Evolutionary conservation across 2,329 filamentous ascomycete genomes (phyloP), one percentile per base, ranked within the genome.

Genomic region (Beauveria sp.): DNA sequence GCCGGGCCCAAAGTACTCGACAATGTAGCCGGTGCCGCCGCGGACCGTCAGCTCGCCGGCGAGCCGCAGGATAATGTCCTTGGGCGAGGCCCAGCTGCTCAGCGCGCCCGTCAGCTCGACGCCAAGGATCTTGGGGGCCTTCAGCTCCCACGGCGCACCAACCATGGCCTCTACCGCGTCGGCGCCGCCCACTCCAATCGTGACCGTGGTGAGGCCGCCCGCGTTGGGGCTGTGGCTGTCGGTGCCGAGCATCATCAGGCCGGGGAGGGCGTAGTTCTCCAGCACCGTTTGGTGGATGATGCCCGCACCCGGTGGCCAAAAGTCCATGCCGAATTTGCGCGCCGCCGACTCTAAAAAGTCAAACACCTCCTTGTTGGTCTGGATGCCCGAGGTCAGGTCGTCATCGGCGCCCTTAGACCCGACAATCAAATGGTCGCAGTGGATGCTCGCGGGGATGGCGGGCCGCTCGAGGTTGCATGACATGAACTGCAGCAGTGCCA

Each of bases 401-500:
- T 86, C 84, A 69, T 93, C 88, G 42, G 93, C 95, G 63, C 95
- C 95, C 72, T 88, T 89, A 76, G 96, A 88, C 62, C 93, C 95
- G 34, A 98, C 93, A 77, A 99, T 98, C 87, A 99, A 88, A 76
- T 99, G 95, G 79, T 99, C 95, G 77, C 95, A 99, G 79, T 99
- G 95, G 68, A 98, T 97, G 74, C 93, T 97, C 54, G 95, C 93
- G 12, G 95, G 95, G 55, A 99, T 93, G 10, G 93, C 93, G 2
- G 95, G 96, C 63, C 86, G 86, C 31, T 89, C 89, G 60, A 99
- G 83, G 61, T 91, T 90, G 76, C 95, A 99, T 31, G 90, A 91
- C 93, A 99, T 99, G 82, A 99, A 99, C 77, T 99, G 95, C 69
- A 99, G 80, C 66, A 99, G 80, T 1, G 95, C 95, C 95, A 99